Base-by-base conservation (phyloP, 2,329 filamentous ascomycete species). In the Alternaria incomplexa region DNA sequence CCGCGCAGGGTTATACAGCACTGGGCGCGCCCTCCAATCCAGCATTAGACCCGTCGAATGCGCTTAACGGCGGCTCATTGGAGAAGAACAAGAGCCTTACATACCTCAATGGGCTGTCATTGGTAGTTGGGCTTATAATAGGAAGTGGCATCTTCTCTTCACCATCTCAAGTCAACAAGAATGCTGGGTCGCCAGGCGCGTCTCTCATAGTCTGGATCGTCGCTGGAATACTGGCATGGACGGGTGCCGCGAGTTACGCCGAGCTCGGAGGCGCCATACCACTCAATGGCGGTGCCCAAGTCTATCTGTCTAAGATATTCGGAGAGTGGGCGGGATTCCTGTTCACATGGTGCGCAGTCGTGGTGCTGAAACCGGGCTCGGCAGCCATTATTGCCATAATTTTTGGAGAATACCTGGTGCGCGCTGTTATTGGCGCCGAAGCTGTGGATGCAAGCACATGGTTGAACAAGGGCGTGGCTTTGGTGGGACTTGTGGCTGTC, bases 71-170 rank as follows among this genome's bases (percentile, higher is more conserved):
- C 64, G 90, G 88, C n/a, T 93, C 91, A 44, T 81, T 98, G 67
- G 96, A 99, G 84, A 96, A 93, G 79, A 91, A 97, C 83, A 99
- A 99, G 84, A 97, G 92, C 13, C 82, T 99, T 80, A 98, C 96
- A 26, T 98, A 95, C 77, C 78, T 98, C 50, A 99, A 99, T 79
- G 96, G 96, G 1, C 81, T 99, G 61, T 96, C 93, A 23, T 84
- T 99, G 61, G 92, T 99, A 53, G 88, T 98, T 52, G 95, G 96
- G 1, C 82, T 99, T 67, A 96, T 98, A 70, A 98, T 99, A 75
- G 96, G 96, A 4, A 96, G 93, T 23, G 96, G 95, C 13, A 97
- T 99, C 74, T 99, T 98, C 81, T 96, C 93, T 4, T 96, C 93
- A 22, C 95, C 95, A 0, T 93, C 93, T 58, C 93, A 97, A 77